Evolutionary conservation across 768 basidiomycete species (phyloP).

Genomic region (Xerocomellus intermedius): DNA sequence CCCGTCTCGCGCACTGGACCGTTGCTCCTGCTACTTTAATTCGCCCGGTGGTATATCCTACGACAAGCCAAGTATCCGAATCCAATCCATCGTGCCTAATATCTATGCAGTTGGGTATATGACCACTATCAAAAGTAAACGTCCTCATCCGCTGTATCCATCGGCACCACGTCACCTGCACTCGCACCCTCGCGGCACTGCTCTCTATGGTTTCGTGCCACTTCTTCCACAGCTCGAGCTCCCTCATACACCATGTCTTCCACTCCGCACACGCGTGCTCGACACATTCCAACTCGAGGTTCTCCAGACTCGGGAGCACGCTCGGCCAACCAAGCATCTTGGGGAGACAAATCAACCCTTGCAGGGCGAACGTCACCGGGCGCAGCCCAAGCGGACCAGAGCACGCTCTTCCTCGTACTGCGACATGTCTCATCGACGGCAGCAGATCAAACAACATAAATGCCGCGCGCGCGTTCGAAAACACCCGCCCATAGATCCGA

Average conservation of each 20-base stretch:
- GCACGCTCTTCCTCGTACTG: constrained; percentile 13
- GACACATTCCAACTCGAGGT: constrained; percentile 12
- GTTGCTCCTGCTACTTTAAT: no score
- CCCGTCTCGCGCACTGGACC: no score
- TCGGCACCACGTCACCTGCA: neutral
- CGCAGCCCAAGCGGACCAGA: constrained; percentile 8
- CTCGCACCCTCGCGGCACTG: neutral
- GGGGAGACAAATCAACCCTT: constrained; percentile 11
- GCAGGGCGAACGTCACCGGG: constrained; percentile 13
- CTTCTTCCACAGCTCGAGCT: constrained; percentile 14
- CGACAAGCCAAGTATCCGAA: neutral
- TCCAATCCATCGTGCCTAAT: no score
- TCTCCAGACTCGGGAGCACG: constrained; percentile 13
- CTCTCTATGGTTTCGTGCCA: neutral
- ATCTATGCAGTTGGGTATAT: neutral
- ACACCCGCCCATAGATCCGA: constrained; percentile 9
- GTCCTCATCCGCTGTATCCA: neutral
- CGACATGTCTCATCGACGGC: constrained; percentile 8
- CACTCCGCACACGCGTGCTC: constrained; percentile 7
- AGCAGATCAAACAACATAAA: constrained; percentile 17
- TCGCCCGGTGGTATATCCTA: no score
- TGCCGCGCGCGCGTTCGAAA: constrained; percentile 12
- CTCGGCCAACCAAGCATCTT: constrained; percentile 2
- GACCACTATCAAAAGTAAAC: neutral
- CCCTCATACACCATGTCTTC: constrained; percentile 5